A percentile compares a stretch with the other conserved stretches of the same genome.
Conservation (phyloP, 495 filamentous ascomycete species). For the Podospora bellae-mahoneyi region DNA sequence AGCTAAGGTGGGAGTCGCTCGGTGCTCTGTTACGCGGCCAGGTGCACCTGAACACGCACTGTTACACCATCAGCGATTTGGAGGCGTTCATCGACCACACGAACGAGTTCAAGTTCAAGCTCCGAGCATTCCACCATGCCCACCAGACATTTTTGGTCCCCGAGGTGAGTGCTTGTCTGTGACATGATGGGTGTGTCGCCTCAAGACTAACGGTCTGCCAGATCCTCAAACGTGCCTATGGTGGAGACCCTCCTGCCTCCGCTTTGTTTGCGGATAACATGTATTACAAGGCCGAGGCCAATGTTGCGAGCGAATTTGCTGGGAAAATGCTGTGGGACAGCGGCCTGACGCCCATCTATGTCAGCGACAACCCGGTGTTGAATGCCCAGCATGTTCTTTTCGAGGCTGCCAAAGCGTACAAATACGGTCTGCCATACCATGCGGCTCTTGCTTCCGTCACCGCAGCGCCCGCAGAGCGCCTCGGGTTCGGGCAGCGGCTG, state of each 20-base stretch:
- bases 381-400: constrained; percentile 52
- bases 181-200: too few species aligned
- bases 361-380: constrained; percentile 50
- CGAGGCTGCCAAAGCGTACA: constrained; percentile 59
- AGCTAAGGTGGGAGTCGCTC: constrained; percentile 56
- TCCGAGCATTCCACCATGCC: constrained; percentile 64
- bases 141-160: constrained; percentile 59
- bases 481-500: constrained; percentile 56
- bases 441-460: constrained; percentile 60
- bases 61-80: constrained; percentile 63
- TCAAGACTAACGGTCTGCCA: constrained; percentile 11
- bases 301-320: constrained; percentile 55
- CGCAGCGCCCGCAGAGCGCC: constrained; percentile 55
- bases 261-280: constrained; percentile 59
- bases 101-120: constrained; percentile 61
- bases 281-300: constrained; percentile 63
- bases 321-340: constrained; percentile 60
- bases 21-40: constrained; percentile 58
- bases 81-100: constrained; percentile 60
- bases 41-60: constrained; percentile 61
- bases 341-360: constrained; percentile 51
- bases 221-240: constrained; percentile 50
- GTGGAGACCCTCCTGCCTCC: constrained; percentile 43
- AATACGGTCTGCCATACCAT: constrained; percentile 59
- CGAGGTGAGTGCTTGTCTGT: constrained; percentile 32